These are phyloP conservation scores for Arbutus unedo DNA, from an alignment of 148 eudicot genomes.

Conservation along the genomic window DNA sequence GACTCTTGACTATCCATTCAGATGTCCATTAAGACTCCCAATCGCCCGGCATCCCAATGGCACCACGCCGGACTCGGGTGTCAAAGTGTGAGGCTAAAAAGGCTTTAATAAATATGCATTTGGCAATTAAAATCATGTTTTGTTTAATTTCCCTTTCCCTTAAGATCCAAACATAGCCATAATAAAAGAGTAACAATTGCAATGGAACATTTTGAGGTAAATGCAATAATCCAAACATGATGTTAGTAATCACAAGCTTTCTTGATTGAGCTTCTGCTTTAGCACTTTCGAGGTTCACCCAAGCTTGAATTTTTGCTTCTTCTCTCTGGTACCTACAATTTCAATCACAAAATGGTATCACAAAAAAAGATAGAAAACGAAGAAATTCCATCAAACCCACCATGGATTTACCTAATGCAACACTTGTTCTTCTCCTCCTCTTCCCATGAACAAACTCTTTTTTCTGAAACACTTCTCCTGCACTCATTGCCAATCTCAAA, in stretches of 20 bases:
- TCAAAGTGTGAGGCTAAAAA: too few species aligned
- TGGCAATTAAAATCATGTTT: neutral
- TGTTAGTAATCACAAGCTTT: conserved; percentile 42
- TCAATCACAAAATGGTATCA: neutral
- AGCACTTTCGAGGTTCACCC: conserved; percentile 88
- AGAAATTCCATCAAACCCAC: neutral
- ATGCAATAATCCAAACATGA: neutral
- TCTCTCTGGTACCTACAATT: conserved; percentile 78
- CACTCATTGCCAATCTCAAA: conserved; percentile 55
- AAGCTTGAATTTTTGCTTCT: conserved; percentile 91
- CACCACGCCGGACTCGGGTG: too few species aligned
- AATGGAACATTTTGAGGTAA: neutral
- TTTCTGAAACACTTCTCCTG: conserved; percentile 57
- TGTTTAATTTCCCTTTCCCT: neutral
- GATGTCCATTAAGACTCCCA: too few species aligned
- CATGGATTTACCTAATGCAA: conserved; percentile 54
- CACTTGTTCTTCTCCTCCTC: conserved; percentile 70
- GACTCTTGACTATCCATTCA: too few species aligned
- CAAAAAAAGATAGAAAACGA: neutral
- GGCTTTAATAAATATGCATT: neutral
- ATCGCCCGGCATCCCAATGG: too few species aligned
- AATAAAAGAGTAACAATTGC: neutral
- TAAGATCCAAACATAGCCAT: neutral
- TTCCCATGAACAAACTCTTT: conserved; percentile 62
- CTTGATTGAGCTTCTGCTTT: conserved; percentile 96